Evolutionary conservation across 2,329 filamentous ascomycete genomes (phyloP).

Genomic region (Canariomyces notabilis): DNA sequence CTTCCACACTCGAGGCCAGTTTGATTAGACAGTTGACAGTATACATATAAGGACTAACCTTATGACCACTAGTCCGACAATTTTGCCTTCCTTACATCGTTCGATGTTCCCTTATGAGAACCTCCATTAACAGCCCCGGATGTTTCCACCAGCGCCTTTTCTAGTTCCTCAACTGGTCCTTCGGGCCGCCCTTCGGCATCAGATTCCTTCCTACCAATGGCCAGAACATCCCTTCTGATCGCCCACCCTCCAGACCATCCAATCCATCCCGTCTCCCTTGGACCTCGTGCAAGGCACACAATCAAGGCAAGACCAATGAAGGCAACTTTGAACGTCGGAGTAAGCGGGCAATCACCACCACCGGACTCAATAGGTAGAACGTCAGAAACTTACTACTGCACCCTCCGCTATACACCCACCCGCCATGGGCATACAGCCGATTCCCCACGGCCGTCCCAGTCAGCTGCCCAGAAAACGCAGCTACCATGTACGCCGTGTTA

Average conservation of each 20-base stretch:
- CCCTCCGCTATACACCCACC: conserved; percentile 45
- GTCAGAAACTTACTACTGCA: conserved; percentile 32
- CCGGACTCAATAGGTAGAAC: not conserved
- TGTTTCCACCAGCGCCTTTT: not conserved
- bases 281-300: conserved; percentile 34
- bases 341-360: not conserved
- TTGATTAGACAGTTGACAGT: too few species aligned
- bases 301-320: conserved; percentile 35
- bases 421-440: conserved; percentile 45
- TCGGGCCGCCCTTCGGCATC: not conserved
- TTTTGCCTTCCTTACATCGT: too few species aligned
- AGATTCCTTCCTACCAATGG: not conserved
- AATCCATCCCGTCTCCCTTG: conserved; percentile 38
- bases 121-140: not conserved
- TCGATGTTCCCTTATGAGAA: too few species aligned
- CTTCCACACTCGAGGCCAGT: too few species aligned
- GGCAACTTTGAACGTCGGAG: conserved; percentile 26
- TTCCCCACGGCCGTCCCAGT: conserved; percentile 61
- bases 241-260: conserved; percentile 41
- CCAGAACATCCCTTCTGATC: conserved; percentile 26
- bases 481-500: conserved; percentile 79
- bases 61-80: too few species aligned
- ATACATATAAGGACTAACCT: too few species aligned
- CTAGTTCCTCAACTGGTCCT: not conserved
- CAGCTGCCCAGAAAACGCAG: conserved; percentile 69